Base-by-base conservation (phyloP, 2,329 filamentous ascomycete genomes). In the Phaeomoniella chlamydospora region DNA sequence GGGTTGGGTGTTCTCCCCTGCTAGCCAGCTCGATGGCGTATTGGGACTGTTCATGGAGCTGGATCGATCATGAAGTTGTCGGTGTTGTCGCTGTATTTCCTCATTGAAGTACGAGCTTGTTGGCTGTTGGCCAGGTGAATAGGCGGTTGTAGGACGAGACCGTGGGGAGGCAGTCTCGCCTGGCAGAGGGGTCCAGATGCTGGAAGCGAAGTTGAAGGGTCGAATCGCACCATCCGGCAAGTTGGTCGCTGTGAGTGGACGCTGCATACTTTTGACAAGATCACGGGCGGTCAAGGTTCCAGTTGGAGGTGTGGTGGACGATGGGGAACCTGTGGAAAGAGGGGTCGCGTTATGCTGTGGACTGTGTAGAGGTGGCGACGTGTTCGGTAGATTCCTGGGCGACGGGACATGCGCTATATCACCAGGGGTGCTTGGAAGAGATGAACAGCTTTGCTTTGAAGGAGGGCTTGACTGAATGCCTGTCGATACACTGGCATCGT, bases 181-280 rank as follows among this genome's bases (percentile, higher is more conserved):
- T 5, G 59, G 46, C n/a, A 57, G 53, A 12, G 62, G 56, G 2
- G 62, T 64, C 53, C 57, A 65, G 31, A 68, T 58, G 22, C 56
- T 61, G 6, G 61, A 58, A 4, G 67, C 38, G n/a, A n/a, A n/a
- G n/a, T n/a, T n/a, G 5, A 34, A 35, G 5, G 45, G 43, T 4
- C 43, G 36, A 10, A 40, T 42, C 4, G 33, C 36, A 9, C 33
- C 26, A 4, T 41, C 31, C n/a, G 16, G 14, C 14, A 34, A n/a
- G 9, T 12, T 34, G 17, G 38, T 41, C 5, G 26, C 34, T 14
- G 36, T 31, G 3, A 41, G 40, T 5, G 42, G 36, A n/a, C 33
- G 39, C 18, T 42, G 41, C 29, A 46, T 37, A 19, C 39, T 36
- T 30, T 39, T 41, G 15, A 44, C 39, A 12, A 43, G 29, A 35